Evolutionary conservation across 1,284 basidiomycete genomes (phyloP).

Genomic region (Tetrapyrgos nigripes): DNA sequence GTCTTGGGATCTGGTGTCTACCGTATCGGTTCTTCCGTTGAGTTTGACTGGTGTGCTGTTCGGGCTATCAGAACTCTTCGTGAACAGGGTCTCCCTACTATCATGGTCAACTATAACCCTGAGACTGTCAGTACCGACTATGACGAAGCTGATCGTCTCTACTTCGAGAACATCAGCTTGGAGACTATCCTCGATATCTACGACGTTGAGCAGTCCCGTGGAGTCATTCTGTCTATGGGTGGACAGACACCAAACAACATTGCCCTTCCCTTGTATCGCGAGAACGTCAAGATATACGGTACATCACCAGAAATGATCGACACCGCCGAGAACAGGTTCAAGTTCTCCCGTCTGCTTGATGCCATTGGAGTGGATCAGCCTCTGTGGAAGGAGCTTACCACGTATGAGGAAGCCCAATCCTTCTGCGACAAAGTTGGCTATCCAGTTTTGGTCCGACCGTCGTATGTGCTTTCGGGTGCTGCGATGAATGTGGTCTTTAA

Average conservation of each 20-base stretch:
- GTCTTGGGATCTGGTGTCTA: conserved; percentile 98
- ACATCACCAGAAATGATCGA: conserved; percentile 99
- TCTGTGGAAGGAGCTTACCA: conserved; percentile 95
- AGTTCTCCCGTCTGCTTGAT: conserved; percentile 97
- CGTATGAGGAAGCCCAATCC: conserved; percentile 84
- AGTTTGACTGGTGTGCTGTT: conserved; percentile 99
- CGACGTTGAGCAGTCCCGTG: conserved; percentile 88
- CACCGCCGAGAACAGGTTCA: conserved; percentile 98
- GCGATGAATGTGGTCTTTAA: conserved; percentile 99
- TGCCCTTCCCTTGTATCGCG: conserved; percentile 90
- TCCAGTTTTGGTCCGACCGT: conserved; percentile 96
- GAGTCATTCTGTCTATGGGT: conserved; percentile 97
- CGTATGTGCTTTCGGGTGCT: conserved; percentile 97
- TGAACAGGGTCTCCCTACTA: conserved; percentile 92
- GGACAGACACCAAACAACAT: conserved; percentile 99
- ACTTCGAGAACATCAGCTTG: conserved; percentile 98
- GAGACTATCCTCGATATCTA: conserved; percentile 99
- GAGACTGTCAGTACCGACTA: conserved; percentile 99
- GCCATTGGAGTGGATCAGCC: conserved; percentile 99
- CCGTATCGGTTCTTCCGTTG: conserved; percentile 98
- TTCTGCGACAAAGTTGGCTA: conserved; percentile 95
- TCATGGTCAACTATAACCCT: conserved; percentile 99
- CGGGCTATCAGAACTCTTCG: conserved; percentile 95
- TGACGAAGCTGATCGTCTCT: conserved; percentile 97
- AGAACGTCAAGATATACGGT: conserved; percentile 98